These are phyloP conservation scores for Conoideocrella luteorostrata DNA, from an alignment of 2,329 filamentous ascomycete genomes.

Conservation along the genomic window DNA sequence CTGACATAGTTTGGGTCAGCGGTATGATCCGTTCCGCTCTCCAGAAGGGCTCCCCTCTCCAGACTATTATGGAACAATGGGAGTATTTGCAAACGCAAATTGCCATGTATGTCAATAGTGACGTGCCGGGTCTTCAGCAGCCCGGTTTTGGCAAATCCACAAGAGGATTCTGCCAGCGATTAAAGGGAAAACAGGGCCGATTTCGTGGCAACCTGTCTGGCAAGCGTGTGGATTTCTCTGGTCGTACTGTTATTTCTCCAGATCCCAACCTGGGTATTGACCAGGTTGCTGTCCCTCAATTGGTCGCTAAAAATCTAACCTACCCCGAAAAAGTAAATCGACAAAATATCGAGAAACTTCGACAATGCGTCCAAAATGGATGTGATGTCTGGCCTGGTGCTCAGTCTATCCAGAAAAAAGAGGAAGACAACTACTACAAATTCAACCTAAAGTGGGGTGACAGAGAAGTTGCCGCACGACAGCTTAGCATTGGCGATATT, in stretches of 20 bases:
- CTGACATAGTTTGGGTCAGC: constrained; percentile 91
- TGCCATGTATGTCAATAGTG: constrained; percentile 97
- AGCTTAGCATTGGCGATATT: constrained; percentile 75
- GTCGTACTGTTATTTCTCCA: constrained; percentile 92
- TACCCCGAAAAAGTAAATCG: constrained; percentile 85
- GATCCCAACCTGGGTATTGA: constrained; percentile 93
- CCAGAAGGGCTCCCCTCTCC: constrained; percentile 74
- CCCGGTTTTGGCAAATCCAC: constrained; percentile 82
- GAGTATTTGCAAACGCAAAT: constrained; percentile 93
- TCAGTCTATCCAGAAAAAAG: constrained; percentile 70
- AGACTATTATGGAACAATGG: constrained; percentile 96
- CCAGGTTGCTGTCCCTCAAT: constrained; percentile 81
- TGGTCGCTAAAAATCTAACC: constrained; percentile 94
- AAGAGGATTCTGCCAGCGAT: constrained; percentile 85
- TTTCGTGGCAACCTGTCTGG: constrained; percentile 96
- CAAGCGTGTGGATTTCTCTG: constrained; percentile 98
- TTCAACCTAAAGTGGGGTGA: constrained; percentile 66
- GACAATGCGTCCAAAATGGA: constrained; percentile 67
- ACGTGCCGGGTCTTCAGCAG: constrained; percentile 87
- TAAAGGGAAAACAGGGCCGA: constrained; percentile 96
- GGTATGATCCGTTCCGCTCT: constrained; percentile 78
- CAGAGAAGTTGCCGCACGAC: constrained; percentile 62
- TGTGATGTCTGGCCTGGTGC: constrained; percentile 79
- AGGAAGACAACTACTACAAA: constrained; percentile 61
- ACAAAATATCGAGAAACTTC: constrained; percentile 80